Evolutionary conservation across 2,329 filamentous ascomycete species (phyloP).

Genomic region (Colletotrichum nymphaeae): DNA sequence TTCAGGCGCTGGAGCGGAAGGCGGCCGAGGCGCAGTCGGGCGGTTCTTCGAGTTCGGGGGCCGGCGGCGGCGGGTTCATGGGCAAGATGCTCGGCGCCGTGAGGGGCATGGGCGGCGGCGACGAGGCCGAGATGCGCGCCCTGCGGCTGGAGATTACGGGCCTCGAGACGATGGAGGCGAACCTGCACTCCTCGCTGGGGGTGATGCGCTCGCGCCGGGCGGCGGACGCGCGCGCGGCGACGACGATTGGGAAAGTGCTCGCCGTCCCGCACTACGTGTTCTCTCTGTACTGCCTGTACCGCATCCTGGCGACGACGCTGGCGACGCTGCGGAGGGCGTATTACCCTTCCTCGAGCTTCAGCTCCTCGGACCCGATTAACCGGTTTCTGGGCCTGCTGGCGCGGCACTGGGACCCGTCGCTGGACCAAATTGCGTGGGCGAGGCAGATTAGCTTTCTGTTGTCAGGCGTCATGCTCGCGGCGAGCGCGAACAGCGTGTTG

Average conservation of each 20-base stretch:
- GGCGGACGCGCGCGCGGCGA: constrained; percentile 75
- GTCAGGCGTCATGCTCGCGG: constrained; percentile 83
- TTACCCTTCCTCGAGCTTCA: constrained; percentile 60
- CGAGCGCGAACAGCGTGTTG: constrained; percentile 84
- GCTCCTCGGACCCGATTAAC: constrained; percentile 84
- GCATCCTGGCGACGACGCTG: constrained; percentile 78
- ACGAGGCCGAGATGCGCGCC: constrained; percentile 66
- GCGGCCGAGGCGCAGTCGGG: constrained; percentile 48
- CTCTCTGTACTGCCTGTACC: constrained; percentile 86
- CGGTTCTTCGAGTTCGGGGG: constrained; percentile 47
- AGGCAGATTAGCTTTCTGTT: constrained; percentile 87
- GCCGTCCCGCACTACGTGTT: constrained; percentile 75
- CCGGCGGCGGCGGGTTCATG: constrained; percentile 65
- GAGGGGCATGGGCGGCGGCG: constrained; percentile 72
- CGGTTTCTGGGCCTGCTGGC: constrained; percentile 83
- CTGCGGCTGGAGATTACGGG: constrained; percentile 83
- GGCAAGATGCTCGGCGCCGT: constrained; percentile 80
- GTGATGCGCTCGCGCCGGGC: constrained; percentile 72
- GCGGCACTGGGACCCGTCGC: constrained; percentile 84
- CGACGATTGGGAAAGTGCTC: constrained; percentile 72
- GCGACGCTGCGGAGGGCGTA: constrained; percentile 73
- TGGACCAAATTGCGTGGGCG: constrained; percentile 86
- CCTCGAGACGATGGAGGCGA: constrained; percentile 82
- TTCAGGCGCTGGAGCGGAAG: constrained; percentile 78
- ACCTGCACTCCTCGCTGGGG: constrained; percentile 73